Evolutionary conservation across 202 grass and related monocot species (phyloP).

Genomic region (Carex arenaria): DNA sequence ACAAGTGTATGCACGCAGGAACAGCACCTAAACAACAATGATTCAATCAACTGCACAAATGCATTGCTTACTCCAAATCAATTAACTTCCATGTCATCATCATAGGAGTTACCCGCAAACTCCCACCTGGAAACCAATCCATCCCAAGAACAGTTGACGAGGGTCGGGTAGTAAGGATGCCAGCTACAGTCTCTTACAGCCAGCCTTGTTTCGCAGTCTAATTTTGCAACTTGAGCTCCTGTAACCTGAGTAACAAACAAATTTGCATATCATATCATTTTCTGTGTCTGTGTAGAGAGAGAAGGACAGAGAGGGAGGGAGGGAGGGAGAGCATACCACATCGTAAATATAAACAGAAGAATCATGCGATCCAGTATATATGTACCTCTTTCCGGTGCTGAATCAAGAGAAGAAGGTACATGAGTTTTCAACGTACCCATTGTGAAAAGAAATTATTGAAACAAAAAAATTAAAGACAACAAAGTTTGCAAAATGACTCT

Average conservation of each 20-base stretch:
- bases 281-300: neutral
- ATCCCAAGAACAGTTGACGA: constrained; percentile 84
- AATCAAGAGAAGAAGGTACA: constrained; percentile 24
- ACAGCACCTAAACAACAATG: neutral
- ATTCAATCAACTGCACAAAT: neutral
- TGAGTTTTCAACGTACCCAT: constrained; percentile 12
- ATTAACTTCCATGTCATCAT: constrained; percentile 13
- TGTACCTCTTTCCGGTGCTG: constrained; percentile 80
- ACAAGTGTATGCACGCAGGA: neutral
- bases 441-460: neutral
- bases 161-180: constrained; percentile 67
- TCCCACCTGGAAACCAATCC: constrained; percentile 52
- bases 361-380: constrained; percentile 89
- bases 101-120: constrained; percentile 11
- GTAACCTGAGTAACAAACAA: constrained; percentile 44
- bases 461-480: neutral
- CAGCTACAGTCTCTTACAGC: constrained; percentile 75
- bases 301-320: neutral
- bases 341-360: constrained; percentile 65
- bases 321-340: constrained; percentile 43
- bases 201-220: constrained; percentile 31
- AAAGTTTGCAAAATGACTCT: neutral
- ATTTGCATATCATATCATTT: constrained; percentile 16
- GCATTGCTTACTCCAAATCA: neutral
- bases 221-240: constrained; percentile 53